These are phyloP conservation scores for Rhizopus sp. DNA, from an alignment of 371 early-diverging fungal genomes.

Conservation along the genomic window DNA sequence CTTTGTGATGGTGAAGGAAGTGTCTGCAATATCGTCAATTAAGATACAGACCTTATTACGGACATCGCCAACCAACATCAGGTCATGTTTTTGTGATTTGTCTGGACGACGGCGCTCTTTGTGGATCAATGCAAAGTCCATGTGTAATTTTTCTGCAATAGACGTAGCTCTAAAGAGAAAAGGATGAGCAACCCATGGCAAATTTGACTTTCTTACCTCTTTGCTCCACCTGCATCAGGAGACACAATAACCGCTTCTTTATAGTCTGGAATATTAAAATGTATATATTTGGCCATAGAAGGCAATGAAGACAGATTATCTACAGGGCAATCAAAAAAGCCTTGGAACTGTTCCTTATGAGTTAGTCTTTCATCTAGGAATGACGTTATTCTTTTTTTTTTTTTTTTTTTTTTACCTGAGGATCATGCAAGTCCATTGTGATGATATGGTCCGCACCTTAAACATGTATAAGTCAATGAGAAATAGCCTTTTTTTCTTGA, in stretches of 20 bases:
- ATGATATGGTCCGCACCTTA: slow-evolving; percentile 91
- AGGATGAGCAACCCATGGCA: neutral
- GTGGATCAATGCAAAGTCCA: slow-evolving; percentile 91
- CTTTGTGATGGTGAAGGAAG: slow-evolving; percentile 81
- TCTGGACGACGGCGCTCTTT: slow-evolving; percentile 63
- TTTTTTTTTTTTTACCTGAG: slow-evolving; percentile 40
- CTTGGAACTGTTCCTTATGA: slow-evolving; percentile 76
- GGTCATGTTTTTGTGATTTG: slow-evolving; percentile 47
- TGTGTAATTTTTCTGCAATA: slow-evolving; percentile 79
- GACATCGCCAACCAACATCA: slow-evolving; percentile 89
- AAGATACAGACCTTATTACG: slow-evolving; percentile 72
- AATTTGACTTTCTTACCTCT: slow-evolving; percentile 62
- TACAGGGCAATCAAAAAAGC: slow-evolving; percentile 96
- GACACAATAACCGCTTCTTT: slow-evolving; percentile 86
- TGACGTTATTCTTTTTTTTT: no score
- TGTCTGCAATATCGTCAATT: slow-evolving; percentile 93
- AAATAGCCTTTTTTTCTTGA: neutral
- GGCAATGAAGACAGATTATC: slow-evolving; percentile 91
- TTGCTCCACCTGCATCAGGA: slow-evolving; percentile 97
- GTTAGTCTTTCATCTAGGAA: slow-evolving; percentile 5
- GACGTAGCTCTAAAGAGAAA: slow-evolving; percentile 63
- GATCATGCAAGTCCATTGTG: slow-evolving; percentile 95
- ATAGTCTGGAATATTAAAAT: slow-evolving; percentile 76
- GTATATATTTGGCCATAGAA: slow-evolving; percentile 85
- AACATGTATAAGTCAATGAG: neutral